Conservation (phyloP, 495 filamentous ascomycete genomes). For the Penicillium desertorum region DNA sequence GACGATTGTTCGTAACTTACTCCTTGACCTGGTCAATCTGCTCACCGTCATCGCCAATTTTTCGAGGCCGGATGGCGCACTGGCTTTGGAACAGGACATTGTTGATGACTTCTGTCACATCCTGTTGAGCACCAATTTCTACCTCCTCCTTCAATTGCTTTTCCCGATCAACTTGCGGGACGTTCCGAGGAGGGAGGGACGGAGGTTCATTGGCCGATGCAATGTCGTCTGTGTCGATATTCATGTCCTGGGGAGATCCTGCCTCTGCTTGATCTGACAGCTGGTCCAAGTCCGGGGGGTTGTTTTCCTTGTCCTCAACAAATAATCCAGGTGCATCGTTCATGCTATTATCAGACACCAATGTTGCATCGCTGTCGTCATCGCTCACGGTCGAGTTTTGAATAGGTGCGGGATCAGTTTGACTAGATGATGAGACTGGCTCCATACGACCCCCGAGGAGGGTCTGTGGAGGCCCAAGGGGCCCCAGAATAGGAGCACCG, state of each 20-base stretch:
- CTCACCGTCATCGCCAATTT: conserved; percentile 61
- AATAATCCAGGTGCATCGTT: conserved; percentile 25
- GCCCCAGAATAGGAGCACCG: conserved; percentile 52
- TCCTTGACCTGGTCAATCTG: conserved; percentile 78
- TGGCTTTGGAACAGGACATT: conserved; percentile 87
- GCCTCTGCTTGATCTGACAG: conserved; percentile 13
- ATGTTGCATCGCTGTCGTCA: conserved; percentile 51
- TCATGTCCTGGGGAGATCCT: conserved; percentile 11
- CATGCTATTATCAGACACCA: conserved; percentile 43
- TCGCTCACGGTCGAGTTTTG: conserved; percentile 28
- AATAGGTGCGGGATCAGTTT: conserved; percentile 11
- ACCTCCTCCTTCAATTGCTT: conserved; percentile 53
- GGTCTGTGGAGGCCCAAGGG: conserved; percentile 45
- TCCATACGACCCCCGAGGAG: conserved; percentile 21
- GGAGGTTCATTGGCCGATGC: conserved; percentile 33
- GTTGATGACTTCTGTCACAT: conserved; percentile 93
- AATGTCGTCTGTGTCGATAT: conserved; percentile 1
- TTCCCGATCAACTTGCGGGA: conserved; percentile 34
- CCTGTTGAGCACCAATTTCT: conserved; percentile 71
- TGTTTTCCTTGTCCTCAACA: conserved; percentile 47
- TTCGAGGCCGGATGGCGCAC: conserved; percentile 72
- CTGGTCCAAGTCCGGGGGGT: conserved; percentile 24
- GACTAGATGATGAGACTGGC: conserved; percentile 18
- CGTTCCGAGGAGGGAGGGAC: conserved; percentile 50
- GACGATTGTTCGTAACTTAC: conserved; percentile 29